Evolutionary conservation across 208 protist species (phyloP).

Genomic region (Crithidia brevicula): DNA sequence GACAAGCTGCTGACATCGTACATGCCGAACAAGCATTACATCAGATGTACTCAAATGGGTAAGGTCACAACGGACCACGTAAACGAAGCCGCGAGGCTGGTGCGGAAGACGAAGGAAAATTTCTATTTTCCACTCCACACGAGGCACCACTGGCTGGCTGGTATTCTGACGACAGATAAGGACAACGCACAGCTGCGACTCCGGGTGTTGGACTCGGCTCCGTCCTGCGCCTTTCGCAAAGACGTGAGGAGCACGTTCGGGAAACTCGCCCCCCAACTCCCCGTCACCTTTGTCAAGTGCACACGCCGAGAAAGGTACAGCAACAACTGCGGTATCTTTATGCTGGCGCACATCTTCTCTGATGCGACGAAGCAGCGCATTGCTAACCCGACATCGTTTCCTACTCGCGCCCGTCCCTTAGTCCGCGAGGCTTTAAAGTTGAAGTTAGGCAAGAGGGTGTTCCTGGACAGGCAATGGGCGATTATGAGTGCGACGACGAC

Average conservation of each 20-base stretch:
- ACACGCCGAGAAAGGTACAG: neutral
- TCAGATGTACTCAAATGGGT: neutral
- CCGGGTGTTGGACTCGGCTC: neutral
- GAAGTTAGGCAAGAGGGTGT: neutral
- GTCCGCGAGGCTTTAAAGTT: neutral
- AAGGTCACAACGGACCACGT: neutral
- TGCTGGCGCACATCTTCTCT: constrained; percentile 2
- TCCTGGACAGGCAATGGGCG: neutral
- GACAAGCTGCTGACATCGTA: neutral
- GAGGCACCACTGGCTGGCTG: constrained; percentile 3
- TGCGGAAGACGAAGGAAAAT: neutral
- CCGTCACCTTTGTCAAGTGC: neutral
- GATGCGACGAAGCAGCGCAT: neutral
- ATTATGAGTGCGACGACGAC: neutral
- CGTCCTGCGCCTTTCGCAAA: neutral
- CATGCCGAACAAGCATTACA: neutral
- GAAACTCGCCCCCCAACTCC: neutral
- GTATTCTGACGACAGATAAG: neutral
- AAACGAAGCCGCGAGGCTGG: neutral
- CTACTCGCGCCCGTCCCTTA: neutral
- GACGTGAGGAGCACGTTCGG: neutral
- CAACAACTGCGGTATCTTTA: neutral
- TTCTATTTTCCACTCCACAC: constrained; percentile 5
- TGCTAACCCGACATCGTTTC: neutral
- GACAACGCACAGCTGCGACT: neutral